Evolutionary conservation across 116 monocot species (phyloP).

Genomic region (Thalassia testudinum): DNA sequence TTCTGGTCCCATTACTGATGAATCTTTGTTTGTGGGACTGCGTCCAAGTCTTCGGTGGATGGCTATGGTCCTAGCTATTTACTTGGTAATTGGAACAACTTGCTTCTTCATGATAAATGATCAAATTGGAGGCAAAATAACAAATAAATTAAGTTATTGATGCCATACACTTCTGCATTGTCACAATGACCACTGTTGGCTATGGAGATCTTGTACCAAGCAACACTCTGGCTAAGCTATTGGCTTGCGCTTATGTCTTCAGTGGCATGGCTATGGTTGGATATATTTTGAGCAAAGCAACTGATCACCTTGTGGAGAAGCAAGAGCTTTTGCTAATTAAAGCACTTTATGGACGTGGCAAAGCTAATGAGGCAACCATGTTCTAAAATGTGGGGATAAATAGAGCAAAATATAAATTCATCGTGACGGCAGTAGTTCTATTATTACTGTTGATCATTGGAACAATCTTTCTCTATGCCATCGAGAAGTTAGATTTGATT

Average conservation of each 20-base stretch:
- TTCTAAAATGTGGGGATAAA: slow-evolving; percentile 38
- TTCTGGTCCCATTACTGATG: too few species aligned
- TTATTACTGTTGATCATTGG: slow-evolving; percentile 33
- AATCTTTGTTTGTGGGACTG: too few species aligned
- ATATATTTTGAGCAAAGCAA: slow-evolving; percentile 56
- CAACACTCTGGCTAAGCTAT: slow-evolving; percentile 46
- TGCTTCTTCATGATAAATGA: slow-evolving; percentile 50
- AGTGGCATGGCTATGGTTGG: slow-evolving; percentile 69
- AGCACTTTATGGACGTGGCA: slow-evolving; percentile 33
- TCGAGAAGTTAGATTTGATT: slow-evolving; percentile 57
- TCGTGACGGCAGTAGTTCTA: slow-evolving; percentile 15
- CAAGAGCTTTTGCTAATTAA: slow-evolving; percentile 61
- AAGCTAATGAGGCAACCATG: slow-evolving; percentile 22
- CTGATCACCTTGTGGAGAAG: slow-evolving; percentile 83
- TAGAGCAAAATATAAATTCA: slow-evolving; percentile 53
- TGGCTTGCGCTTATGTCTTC: slow-evolving; percentile 79
- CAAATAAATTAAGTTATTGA: slow-evolving; percentile 53
- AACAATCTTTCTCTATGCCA: slow-evolving; percentile 30
- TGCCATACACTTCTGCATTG: slow-evolving; percentile 78
- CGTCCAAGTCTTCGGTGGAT: slow-evolving; percentile 31
- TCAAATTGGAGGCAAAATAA: slow-evolving; percentile 57
- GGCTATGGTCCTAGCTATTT: slow-evolving; percentile 25
- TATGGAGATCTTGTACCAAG: slow-evolving; percentile 86
- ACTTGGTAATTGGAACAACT: slow-evolving; percentile 26
- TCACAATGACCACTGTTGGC: slow-evolving; percentile 98